Evolutionary conservation across 2,329 filamentous ascomycete genomes (phyloP), one percentile per base, ranked within the genome.

Genomic region (Colletotrichum phormii): DNA sequence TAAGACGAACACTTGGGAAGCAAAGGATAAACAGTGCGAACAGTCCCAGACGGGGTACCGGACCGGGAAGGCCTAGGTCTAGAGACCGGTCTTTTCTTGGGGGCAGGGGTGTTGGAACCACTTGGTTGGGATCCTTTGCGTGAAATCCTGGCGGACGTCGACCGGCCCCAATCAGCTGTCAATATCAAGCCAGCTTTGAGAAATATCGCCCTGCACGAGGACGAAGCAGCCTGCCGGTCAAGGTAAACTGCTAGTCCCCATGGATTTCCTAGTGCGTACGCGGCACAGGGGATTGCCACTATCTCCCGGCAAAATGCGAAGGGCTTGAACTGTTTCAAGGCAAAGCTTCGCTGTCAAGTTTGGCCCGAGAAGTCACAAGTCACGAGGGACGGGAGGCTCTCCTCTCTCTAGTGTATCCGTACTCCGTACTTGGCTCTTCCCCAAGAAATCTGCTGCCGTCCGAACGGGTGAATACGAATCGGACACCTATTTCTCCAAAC

Each of bases 61-160:
- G 42, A 29, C 70, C 66, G 61, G 59, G 46, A 67, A 65, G 64
- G 31, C 58, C 59, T 31, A 35, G 51, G 31, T 62, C 53, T 68
- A 31, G 42, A 59, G 37, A 59, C 67, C 62, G 53, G 51, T 31
- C 58, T 64, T 22, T 57, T 49, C 53, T 26, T 26, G 1, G 51
- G 57, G 63, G 26, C 7, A 2, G 42, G 42, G 42, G 42, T 49
- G 42, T 2, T 37, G 22, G 46, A 72, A 70, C 66, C 66, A 64
- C 66, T 64, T 70, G 55, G 46, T 64, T 37, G 60, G 69, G 70
- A 70, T 72, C 66, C 66, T 70, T 57, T 71, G 70, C 55, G 31
- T 18, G 46, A 64, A 49, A 31, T 55, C 70, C 70, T 61, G 29
- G 60, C 55, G 49, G 66, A 65, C 42, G n/a, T 55, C 54, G 35